Base-by-base conservation (phyloP, 2,329 filamentous ascomycete species). In the Monilinia fructigena region DNA sequence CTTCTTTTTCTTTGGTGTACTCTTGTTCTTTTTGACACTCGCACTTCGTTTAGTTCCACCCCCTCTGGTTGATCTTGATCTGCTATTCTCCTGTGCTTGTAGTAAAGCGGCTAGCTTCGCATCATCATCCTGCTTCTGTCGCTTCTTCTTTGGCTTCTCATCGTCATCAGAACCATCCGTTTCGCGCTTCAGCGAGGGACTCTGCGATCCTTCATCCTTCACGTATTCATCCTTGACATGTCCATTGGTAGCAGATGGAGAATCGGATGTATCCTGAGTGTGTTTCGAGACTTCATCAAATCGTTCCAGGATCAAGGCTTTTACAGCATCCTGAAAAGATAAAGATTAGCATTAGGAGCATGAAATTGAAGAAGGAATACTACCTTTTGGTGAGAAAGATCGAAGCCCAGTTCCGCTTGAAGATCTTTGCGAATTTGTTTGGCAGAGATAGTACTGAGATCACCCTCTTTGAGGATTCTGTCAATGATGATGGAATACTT, bases 51-150 rank as follows among this genome's bases (percentile, higher is more conserved):
- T 84, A 8, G 79, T 82, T 45, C 79, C 86, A 14, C 89, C 91
- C 8, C 92, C 91, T 55, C 94, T 85, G 3, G 93, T 97, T 23
- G 91, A 84, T 59, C 86, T 87, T 3, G 80, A 81, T 60, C 85
- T 80, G 68, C 86, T 83, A 78, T 98, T 96, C 80, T 97, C 92
- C 77, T 98, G 91, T 0, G 93, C 94, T 78, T 99, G 95, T 47
- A 99, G 82, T 77, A 90, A 87, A 20, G 93, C 93, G 0, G 95
- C 95, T 69, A 94, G 86, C 55, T 90, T 87, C 45, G 94, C 95
- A 78, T 99, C 95, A 42, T 91, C 89, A 70, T 96, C 92, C 71
- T 86, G 83, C 54, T 85, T 84, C 75, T 88, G 88, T 66, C 81
- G 59, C 65, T 74, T 92, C 76, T 89, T 91, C 70, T 79, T 76